These are phyloP conservation scores for Paramecium tetraurelia DNA, from an alignment of 73 alveolate genomes.

Conservation along the genomic window DNA sequence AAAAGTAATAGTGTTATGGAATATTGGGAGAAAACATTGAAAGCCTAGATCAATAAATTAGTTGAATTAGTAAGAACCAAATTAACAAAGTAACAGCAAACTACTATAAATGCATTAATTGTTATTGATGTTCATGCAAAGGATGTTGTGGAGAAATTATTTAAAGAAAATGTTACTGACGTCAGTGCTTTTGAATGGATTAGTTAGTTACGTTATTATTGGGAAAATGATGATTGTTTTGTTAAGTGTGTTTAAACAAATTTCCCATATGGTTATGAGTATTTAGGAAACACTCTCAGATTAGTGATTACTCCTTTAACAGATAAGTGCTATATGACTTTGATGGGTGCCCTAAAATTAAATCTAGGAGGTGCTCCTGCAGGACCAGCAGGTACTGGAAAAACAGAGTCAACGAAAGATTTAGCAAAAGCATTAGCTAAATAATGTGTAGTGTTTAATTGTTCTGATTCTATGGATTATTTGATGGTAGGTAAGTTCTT, in stretches of 20 bases:
- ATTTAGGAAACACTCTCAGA: slow-evolving; percentile 94
- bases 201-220: slow-evolving; percentile 85
- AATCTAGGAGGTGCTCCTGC: slow-evolving; percentile 98
- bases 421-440: slow-evolving; percentile 98
- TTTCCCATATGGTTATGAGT: slow-evolving; percentile 95
- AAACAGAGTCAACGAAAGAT: slow-evolving; percentile 99
- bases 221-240: slow-evolving; percentile 85
- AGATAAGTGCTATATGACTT: slow-evolving; percentile 96
- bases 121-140: slow-evolving; percentile 99
- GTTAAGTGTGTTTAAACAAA: slow-evolving; percentile 86
- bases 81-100: slow-evolving; percentile 74
- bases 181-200: slow-evolving; percentile 83
- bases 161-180: slow-evolving; percentile 55
- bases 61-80: slow-evolving; percentile 76
- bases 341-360: slow-evolving; percentile 95
- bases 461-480: slow-evolving; percentile 98
- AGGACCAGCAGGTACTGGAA: slow-evolving; percentile 99
- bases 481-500: slow-evolving; percentile 93
- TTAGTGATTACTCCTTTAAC: slow-evolving; percentile 97
- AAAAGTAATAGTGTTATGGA: slow-evolving; percentile 57
- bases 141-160: slow-evolving; percentile 71
- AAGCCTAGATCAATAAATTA: slow-evolving; percentile 24
- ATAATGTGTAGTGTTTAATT: slow-evolving; percentile 99
- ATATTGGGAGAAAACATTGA: slow-evolving; percentile 41
- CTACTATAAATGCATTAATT: slow-evolving; percentile 96